Base-by-base conservation (phyloP, 106 monocot genomes). In the Allium fistulosum region DNA sequence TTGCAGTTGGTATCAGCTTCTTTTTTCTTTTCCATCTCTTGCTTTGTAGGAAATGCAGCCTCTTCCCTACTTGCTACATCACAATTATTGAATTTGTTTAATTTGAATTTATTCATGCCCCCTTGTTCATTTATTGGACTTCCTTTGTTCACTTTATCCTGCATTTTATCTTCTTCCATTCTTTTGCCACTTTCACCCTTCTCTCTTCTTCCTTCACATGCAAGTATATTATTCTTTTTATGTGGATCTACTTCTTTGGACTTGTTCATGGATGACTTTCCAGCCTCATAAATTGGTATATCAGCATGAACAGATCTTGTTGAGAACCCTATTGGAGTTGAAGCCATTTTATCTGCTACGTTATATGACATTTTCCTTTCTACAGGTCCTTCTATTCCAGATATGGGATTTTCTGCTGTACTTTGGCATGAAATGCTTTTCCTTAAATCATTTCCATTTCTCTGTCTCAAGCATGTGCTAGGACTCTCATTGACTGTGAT, bases 401-500 rank as follows among this genome's bases (percentile, higher is more conserved):
- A 14, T 68, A 2, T 48, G 7, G 47, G 71, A 22, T 17, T 69
- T 65, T 74, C 69, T 61, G 67, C 52, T 14, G 66, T 74, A 58
- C 37, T 76, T 46, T 76, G 73, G 27, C 28, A 72, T 59, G 59
- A 68, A 17, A 58, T 52, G 16, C 12, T 46, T 59, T 28, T 72
- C 47, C 72, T 62, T 45, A 15, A 52, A 53, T 67, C 64, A 69
- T 77, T 70, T 61, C 73, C 58, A 17, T 75, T 81, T 68, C 63
- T 73, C 46, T 49, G 47, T 64, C 73, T 63, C 59, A 78, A 67
- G 11, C 58, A 58, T 10, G 71, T 51, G 37, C 69, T 83, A 63
- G 82, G 65, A 16, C 67, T 27, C 65, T 70, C 78, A 4, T 87
- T 82, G 58, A 88, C 68, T 12, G 75, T 59, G 51, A 97, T 82